These are phyloP conservation scores for Moesziomyces parantarcticus DNA, from an alignment of 1,284 basidiomycete genomes.

Conservation along the genomic window DNA sequence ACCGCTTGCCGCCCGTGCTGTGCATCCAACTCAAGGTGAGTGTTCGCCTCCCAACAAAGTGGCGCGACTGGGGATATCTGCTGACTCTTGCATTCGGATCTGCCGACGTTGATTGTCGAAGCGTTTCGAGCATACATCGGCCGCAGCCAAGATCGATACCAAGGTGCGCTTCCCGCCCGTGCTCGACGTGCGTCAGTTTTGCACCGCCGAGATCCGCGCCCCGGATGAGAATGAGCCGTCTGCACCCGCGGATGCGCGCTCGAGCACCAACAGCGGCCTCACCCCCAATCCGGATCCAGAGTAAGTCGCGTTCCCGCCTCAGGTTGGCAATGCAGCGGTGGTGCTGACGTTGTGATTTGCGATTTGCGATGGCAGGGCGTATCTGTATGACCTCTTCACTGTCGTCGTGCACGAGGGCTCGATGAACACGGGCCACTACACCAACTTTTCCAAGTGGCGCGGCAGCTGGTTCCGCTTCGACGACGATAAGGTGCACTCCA, in stretches of 20 bases:
- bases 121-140: slow-evolving; percentile 88
- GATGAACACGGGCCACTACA: slow-evolving; percentile 94
- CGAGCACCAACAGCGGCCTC: slow-evolving; percentile 11
- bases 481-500: slow-evolving; percentile 78
- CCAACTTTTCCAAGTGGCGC: slow-evolving; percentile 80
- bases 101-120: slow-evolving; percentile 64
- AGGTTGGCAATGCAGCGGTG: no score
- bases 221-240: slow-evolving; percentile 5
- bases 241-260: neutral
- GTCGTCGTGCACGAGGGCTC: slow-evolving; percentile 91
- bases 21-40: slow-evolving; percentile 93
- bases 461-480: slow-evolving; percentile 90
- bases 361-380: slow-evolving; percentile 69
- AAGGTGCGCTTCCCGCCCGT: slow-evolving; percentile 83
- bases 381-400: slow-evolving; percentile 84
- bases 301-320: neutral
- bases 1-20: slow-evolving; percentile 86
- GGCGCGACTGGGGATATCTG: neutral
- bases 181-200: slow-evolving; percentile 89
- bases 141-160: slow-evolving; percentile 79
- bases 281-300: slow-evolving; percentile 39
- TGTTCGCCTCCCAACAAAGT: slow-evolving; percentile 2
- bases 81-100: no score
- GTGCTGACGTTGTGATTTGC: no score
- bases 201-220: slow-evolving; percentile 70